Percentiles rank a stretch among this genome's conserved stretches.
Evolutionary conservation across 2,329 filamentous ascomycete genomes (phyloP).

Genomic region (Microsporum ferrugineum): DNA sequence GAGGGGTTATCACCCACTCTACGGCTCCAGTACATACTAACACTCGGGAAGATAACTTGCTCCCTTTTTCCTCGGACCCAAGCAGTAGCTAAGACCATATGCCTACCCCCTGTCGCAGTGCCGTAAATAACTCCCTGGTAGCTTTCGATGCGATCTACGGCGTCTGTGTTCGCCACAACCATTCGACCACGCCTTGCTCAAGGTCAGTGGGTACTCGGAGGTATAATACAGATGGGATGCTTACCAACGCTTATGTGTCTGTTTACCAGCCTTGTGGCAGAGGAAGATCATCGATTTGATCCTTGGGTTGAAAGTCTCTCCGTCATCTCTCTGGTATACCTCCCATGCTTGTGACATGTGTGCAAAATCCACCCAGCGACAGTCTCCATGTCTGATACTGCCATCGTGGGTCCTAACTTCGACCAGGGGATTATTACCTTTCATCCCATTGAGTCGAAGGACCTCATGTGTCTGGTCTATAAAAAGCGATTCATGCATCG

Average conservation of each 20-base stretch:
- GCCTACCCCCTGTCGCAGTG: not conserved
- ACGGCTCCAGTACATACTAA: not conserved
- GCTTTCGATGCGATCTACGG: not conserved
- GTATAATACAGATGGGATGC: not conserved
- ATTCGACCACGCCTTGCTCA: not conserved
- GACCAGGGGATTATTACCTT: not conserved
- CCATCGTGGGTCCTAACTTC: not conserved
- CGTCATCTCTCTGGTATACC: not conserved
- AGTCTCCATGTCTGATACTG: not conserved
- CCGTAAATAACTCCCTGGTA: not conserved
- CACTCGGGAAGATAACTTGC: not conserved
- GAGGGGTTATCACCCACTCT: not conserved
- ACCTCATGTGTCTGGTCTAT: not conserved
- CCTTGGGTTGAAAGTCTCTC: not conserved
- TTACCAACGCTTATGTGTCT: not conserved
- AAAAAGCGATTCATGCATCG: not conserved
- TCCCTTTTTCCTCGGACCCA: not conserved
- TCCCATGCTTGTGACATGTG: not conserved
- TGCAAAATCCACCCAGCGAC: not conserved
- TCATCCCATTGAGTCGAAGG: not conserved
- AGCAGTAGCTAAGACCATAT: not conserved
- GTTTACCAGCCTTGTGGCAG: not conserved
- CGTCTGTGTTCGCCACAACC: not conserved
- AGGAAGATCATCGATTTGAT: not conserved
- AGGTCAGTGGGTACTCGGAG: not conserved